phyloP scores from a whole-genome alignment of 2,329 filamentous ascomycete species.

The Orbilia javanica region DNA sequence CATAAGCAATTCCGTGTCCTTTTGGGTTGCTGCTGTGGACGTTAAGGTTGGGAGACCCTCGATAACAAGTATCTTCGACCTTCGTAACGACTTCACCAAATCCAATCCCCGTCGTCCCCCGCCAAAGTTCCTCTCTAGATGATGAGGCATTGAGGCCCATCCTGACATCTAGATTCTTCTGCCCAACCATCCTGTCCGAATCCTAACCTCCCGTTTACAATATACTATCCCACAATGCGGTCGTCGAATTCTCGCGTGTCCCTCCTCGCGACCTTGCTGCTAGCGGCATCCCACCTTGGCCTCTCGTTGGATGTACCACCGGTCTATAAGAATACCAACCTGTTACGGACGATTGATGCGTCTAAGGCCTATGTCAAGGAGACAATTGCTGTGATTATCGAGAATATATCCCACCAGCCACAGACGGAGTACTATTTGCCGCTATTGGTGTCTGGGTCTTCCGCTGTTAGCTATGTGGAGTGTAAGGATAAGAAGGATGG shows the following conservation, averaged over 20 bases:
- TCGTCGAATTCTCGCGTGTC: slow-evolving; percentile 53
- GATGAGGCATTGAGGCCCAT: slow-evolving; percentile 56
- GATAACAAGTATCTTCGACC: slow-evolving; percentile 5
- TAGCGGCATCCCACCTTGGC: slow-evolving; percentile 59
- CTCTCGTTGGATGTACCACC: slow-evolving; percentile 81
- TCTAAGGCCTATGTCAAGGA: slow-evolving; percentile 94
- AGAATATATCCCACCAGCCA: slow-evolving; percentile 82
- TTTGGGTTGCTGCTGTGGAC: slow-evolving; percentile 32
- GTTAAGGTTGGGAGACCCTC: neutral
- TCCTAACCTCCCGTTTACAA: neutral
- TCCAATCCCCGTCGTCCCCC: slow-evolving; percentile 17
- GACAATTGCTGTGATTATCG: slow-evolving; percentile 90
- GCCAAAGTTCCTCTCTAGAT: slow-evolving; percentile 19
- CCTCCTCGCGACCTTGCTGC: slow-evolving; percentile 55
- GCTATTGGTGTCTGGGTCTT: slow-evolving; percentile 81
- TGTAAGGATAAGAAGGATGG: slow-evolving; percentile 89
- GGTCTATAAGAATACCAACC: slow-evolving; percentile 92
- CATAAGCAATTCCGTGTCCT: slow-evolving; percentile 58
- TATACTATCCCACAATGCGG: slow-evolving; percentile 46
- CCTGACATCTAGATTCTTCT: slow-evolving; percentile 26
- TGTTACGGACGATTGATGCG: slow-evolving; percentile 88
- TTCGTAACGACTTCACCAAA: slow-evolving; percentile 36
- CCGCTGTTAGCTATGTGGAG: slow-evolving; percentile 85
- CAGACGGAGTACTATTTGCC: slow-evolving; percentile 93
- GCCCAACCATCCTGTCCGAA: slow-evolving; percentile 1